Percentiles rank a stretch among this genome's conserved stretches.
phyloP scores from a whole-genome alignment of 1,139 yeast genomes.

The Candida frijolesensis region DNA sequence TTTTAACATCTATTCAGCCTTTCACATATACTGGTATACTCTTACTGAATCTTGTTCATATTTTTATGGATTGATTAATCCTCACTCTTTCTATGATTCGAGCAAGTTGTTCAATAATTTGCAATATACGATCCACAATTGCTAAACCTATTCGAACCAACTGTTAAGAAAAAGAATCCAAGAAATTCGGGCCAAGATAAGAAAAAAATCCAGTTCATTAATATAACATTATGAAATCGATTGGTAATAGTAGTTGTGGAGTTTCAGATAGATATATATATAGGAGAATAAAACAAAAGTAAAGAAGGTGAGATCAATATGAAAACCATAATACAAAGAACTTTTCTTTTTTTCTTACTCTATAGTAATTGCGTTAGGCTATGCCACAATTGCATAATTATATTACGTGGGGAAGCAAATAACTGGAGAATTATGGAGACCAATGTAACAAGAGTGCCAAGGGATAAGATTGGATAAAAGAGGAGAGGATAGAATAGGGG shows the following conservation, averaged over 20 bases:
- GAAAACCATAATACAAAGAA: not conserved
- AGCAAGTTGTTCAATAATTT: not conserved
- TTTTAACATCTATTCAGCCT: no score
- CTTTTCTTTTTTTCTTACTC: no score
- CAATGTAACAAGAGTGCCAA: not conserved
- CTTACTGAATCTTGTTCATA: no score
- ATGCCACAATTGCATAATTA: constrained; percentile 6
- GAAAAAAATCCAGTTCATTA: not conserved
- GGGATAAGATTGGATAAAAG: no score
- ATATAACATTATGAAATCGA: no score
- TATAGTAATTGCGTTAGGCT: not conserved
- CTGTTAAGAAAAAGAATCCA: not conserved
- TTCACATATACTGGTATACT: no score
- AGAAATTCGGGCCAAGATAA: not conserved
- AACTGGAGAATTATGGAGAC: not conserved
- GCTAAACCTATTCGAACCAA: not conserved
- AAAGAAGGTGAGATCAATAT: not conserved
- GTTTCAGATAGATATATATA: no score
- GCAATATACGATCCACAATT: not conserved
- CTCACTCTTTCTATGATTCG: not conserved
- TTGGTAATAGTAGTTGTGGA: no score
- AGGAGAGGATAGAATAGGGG: no score
- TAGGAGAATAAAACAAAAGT: not conserved
- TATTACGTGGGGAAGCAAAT: not conserved
- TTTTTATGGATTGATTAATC: no score